A percentile compares a stretch with the other conserved stretches of the same genome.
Conservation (phyloP, 768 basidiomycete species). For the Lentinus brumalis region DNA sequence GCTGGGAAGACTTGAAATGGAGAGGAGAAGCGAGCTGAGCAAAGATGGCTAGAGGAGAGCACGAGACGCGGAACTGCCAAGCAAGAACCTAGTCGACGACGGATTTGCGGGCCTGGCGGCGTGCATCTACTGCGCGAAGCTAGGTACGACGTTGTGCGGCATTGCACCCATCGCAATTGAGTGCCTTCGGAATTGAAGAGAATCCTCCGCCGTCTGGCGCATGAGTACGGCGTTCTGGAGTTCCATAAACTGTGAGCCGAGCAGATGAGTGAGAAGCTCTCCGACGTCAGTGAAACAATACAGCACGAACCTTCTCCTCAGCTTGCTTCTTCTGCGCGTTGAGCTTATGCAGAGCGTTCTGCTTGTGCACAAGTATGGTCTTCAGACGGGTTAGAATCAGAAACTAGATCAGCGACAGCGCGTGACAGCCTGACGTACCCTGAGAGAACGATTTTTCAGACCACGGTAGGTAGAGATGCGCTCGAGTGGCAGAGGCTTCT, state of each 20-base stretch:
- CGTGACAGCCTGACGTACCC: slow-evolving; percentile 40
- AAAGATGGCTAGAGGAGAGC: too few relatives aligned
- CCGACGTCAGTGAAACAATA: neutral
- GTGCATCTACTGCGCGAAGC: neutral
- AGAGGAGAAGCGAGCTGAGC: too few relatives aligned
- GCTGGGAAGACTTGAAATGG: too few relatives aligned
- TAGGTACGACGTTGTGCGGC: neutral
- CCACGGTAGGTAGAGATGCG: slow-evolving; percentile 48
- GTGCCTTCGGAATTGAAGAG: slow-evolving; percentile 8
- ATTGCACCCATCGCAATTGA: slow-evolving; percentile 6
- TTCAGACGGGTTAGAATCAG: slow-evolving; percentile 24
- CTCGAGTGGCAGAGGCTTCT: slow-evolving; percentile 40
- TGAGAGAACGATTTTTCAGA: slow-evolving; percentile 64
- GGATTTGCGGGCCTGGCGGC: neutral
- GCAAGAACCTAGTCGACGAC: neutral
- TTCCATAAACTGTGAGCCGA: slow-evolving; percentile 14
- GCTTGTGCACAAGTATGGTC: slow-evolving; percentile 75
- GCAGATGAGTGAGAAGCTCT: neutral
- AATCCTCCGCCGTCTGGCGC: slow-evolving; percentile 9
- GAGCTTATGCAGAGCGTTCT: slow-evolving; percentile 52
- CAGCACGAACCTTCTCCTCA: slow-evolving; percentile 53
- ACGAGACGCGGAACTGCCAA: neutral
- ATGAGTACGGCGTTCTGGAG: slow-evolving; percentile 15
- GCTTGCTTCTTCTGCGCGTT: slow-evolving; percentile 52
- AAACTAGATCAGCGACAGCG: neutral